Evolutionary conservation across 108 stramenopile species (phyloP), one percentile per base, ranked within the genome.

Genomic region (Conticribra guillardii): DNA sequence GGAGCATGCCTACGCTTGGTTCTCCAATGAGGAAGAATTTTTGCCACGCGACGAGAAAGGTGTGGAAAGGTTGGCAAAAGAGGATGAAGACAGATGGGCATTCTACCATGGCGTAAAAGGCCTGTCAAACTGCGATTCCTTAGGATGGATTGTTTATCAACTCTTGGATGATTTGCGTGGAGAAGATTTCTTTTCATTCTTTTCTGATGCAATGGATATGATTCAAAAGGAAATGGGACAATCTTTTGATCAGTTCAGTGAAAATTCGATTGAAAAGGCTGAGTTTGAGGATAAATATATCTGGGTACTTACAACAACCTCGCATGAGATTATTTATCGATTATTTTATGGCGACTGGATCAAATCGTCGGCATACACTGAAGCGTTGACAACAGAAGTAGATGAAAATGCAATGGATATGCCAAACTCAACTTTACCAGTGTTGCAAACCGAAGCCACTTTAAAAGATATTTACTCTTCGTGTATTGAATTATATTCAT

Each of bases 21-120:
- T 87, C 51, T 70, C 32, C 21, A 28, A 55, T 46, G 53, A 23
- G n/a, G n/a, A n/a, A n/a, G n/a, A n/a, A n/a, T n/a, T n/a, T n/a
- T n/a, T n/a, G n/a, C n/a, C n/a, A n/a, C n/a, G n/a, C n/a, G n/a
- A n/a, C n/a, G n/a, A n/a, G n/a, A n/a, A n/a, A n/a, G n/a, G n/a
- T n/a, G n/a, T n/a, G 22, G 51, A 27, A 14, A 7, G 61, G 4
- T 17, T 32, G 19, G 2, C 9, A 26, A 34, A 33, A 33, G 74
- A 79, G 14, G 81, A 88, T 65, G 86, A 88, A 17, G 82, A 86
- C 59, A 72, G 87, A 28, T 90, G 89, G 89, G 87, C 79, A 16
- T 74, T 90, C 41, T 90, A 90, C 64, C 84, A 87, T 60, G 89
- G 89, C 3, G 51, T 77, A 23, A 87, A 81, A 67, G 14, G 56